Percentiles rank a stretch among this genome's conserved stretches.
Conservation (phyloP, 2,329 filamentous ascomycete genomes). For the Phialophora macrospora region DNA sequence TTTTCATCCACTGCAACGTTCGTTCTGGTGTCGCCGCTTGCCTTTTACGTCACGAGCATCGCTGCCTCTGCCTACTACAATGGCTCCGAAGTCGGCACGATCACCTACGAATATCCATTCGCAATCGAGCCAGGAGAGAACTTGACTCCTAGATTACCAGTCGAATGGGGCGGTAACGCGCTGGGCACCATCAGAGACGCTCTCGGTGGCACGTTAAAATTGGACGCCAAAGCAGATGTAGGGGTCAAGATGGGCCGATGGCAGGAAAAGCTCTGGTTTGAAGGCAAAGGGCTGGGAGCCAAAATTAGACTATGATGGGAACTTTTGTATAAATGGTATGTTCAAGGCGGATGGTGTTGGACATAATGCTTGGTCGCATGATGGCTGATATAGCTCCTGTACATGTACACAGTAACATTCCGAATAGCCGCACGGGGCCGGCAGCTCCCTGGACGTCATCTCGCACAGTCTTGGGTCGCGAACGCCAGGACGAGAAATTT, state of each 20-base stretch:
- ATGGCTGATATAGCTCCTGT: slow-evolving; percentile 1
- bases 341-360: neutral
- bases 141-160: slow-evolving; percentile 76
- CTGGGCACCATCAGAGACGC: slow-evolving; percentile 74
- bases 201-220: slow-evolving; percentile 75
- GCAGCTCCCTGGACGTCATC: neutral
- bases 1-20: slow-evolving; percentile 87
- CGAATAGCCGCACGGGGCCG: neutral
- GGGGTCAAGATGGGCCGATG: slow-evolving; percentile 76
- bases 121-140: slow-evolving; percentile 75
- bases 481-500: slow-evolving; percentile 15
- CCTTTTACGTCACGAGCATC: slow-evolving; percentile 75
- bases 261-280: slow-evolving; percentile 72
- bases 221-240: slow-evolving; percentile 79
- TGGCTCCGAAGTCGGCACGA: slow-evolving; percentile 74
- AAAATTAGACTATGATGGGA: slow-evolving; percentile 57
- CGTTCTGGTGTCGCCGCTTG: slow-evolving; percentile 79
- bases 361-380: slow-evolving; percentile 3
- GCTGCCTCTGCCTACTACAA: slow-evolving; percentile 88
- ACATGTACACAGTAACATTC: slow-evolving; percentile 1
- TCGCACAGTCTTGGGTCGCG: neutral
- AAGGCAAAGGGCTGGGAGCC: slow-evolving; percentile 72
- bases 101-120: slow-evolving; percentile 75
- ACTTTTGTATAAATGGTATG: slow-evolving; percentile 12
- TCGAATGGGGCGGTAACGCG: slow-evolving; percentile 84